A percentile compares a stretch with the other conserved stretches of the same genome.
Conservation (phyloP, 345 rosid genomes). For the Camelina laxa region DNA sequence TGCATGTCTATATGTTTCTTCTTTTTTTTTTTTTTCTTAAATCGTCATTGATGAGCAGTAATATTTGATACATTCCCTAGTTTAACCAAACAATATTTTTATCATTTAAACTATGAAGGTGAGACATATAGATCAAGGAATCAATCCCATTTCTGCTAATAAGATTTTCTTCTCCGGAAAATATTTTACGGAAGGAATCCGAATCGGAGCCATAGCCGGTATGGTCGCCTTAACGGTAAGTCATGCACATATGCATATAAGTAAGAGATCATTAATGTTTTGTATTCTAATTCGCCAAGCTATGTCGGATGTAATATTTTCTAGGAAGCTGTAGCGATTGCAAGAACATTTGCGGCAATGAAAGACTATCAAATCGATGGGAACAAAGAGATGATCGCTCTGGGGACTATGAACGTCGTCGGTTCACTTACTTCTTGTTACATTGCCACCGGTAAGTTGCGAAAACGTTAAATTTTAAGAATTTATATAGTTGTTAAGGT, state of each 20-base stretch:
- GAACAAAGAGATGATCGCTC: slow-evolving; percentile 95
- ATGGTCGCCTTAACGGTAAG: slow-evolving; percentile 87
- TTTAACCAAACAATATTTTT: neutral
- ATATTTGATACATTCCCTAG: neutral
- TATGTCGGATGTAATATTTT: neutral
- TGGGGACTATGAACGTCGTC: slow-evolving; percentile 84
- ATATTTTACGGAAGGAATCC: slow-evolving; percentile 64
- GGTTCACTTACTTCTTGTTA: slow-evolving; percentile 98
- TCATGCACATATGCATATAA: neutral
- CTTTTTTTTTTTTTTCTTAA: no score
- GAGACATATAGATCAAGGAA: slow-evolving; percentile 76
- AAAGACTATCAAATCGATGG: slow-evolving; percentile 94
- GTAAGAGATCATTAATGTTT: neutral
- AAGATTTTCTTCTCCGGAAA: slow-evolving; percentile 71
- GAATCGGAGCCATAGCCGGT: slow-evolving; percentile 80
- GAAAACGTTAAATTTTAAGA: neutral
- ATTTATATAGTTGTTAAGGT: no score
- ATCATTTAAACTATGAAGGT: slow-evolving; percentile 56
- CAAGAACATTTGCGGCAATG: slow-evolving; percentile 93
- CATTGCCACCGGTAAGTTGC: slow-evolving; percentile 74
- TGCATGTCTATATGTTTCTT: neutral
- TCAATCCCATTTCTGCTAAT: slow-evolving; percentile 76
- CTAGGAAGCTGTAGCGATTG: slow-evolving; percentile 94
- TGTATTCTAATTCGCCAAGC: neutral
- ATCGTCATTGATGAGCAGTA: neutral